Evolutionary conservation across 2,329 filamentous ascomycete species (phyloP), one percentile per base, ranked within the genome.

Genomic region (Aurifilum marmelostoma): DNA sequence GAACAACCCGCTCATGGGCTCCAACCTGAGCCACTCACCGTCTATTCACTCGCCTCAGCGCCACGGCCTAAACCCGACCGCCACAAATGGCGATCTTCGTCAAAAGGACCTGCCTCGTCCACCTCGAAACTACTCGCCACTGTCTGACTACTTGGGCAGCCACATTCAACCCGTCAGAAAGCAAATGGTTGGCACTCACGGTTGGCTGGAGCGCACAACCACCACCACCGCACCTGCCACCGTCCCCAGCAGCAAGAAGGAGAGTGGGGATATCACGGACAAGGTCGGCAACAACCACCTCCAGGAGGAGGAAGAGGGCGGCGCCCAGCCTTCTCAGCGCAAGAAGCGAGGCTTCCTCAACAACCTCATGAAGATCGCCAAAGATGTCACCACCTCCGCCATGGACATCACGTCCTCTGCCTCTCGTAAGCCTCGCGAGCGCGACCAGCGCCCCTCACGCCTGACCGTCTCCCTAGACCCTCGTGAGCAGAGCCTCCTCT

Each of bases 401-500:
- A 68, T 52, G 43, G 69, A 71, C 39, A 71, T 71, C 56, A 71
- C 69, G 7, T 63, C 67, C 14, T 71, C 67, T 27, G 67, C 69
- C 21, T 65, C 69, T 5, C 29, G 69, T 75, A 6, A 77, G 78
- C 52, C 75, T 75, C 2, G 72, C 12, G 71, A 76, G 8, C 80
- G 78, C 60, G 75, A 76, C 24, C 72, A 74, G 18, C 71, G 69
- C 18, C 71, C 73, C 39, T 73, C 78, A 18, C 78, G 77, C 18
- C 73, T 85, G 3, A 76, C 77, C 29, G 85, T 88, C 72, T 87
- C 86, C 0, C 80, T 89, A 3, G 79, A 83, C 73, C 79, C 85
- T 0, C 83, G 87, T 58, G 86, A 88, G 76, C 87, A 89, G 74
- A 85, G 83, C 63, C 81, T 89, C 11, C 76, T 89, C 9, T 88